Conservation (phyloP, 1,284 basidiomycete species). For the Cutaneotrichosporon sp. region DNA sequence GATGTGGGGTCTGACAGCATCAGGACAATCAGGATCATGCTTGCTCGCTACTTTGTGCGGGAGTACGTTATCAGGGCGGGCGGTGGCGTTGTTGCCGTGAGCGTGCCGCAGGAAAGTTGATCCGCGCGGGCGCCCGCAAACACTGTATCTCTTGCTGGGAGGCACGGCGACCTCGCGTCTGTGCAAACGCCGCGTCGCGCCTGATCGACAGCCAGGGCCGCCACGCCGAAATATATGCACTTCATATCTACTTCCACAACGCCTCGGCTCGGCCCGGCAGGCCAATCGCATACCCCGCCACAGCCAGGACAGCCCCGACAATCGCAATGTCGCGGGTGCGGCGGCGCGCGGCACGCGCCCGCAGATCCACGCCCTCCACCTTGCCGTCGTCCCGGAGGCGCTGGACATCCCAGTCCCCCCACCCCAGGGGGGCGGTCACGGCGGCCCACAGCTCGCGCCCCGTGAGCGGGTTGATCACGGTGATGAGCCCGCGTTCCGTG, state of each 20-base stretch:
- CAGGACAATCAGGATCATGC: too few relatives aligned
- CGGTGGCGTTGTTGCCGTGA: too few relatives aligned
- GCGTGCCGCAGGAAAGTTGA: too few relatives aligned
- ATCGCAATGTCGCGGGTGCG: not conserved
- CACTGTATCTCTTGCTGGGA: too few relatives aligned
- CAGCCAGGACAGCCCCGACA: not conserved
- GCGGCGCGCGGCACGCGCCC: not conserved
- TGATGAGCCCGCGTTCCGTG: slow-evolving; percentile 11
- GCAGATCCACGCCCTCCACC: not conserved
- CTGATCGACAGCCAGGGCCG: too few relatives aligned
- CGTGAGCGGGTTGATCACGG: slow-evolving; percentile 16
- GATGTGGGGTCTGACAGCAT: too few relatives aligned
- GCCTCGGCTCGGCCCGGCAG: not conserved
- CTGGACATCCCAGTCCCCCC: not conserved
- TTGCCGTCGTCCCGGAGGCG: not conserved
- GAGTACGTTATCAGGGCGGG: too few relatives aligned
- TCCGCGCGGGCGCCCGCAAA: too few relatives aligned
- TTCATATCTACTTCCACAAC: not conserved
- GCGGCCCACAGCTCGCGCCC: slow-evolving; percentile 13
- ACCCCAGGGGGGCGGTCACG: not conserved
- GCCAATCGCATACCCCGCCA: not conserved
- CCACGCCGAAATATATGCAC: too few relatives aligned
- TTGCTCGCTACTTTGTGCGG: too few relatives aligned
- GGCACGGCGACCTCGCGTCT: too few relatives aligned
- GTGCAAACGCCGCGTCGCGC: too few relatives aligned